Percentiles rank a stretch among this genome's conserved stretches.
Evolutionary conservation across 768 basidiomycete species (phyloP).

Genomic region (Lactifluus piperatus): DNA sequence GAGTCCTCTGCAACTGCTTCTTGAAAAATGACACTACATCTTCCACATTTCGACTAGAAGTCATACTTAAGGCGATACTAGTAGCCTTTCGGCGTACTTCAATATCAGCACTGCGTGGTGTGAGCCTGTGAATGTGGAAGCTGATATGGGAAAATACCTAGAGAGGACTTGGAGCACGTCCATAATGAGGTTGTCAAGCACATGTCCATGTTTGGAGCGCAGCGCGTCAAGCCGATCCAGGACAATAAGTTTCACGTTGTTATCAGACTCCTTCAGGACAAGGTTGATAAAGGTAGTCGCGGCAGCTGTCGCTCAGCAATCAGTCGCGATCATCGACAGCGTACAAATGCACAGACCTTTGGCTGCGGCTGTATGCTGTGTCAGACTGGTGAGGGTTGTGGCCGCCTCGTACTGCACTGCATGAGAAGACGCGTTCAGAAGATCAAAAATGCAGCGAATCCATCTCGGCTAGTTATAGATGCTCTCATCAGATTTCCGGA

Average conservation of each 20-base stretch:
- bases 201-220: constrained; percentile 75
- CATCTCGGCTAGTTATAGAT: constrained; percentile 60
- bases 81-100: constrained; percentile 94
- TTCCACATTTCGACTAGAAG: constrained; percentile 89
- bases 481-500: not conserved
- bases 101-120: constrained; percentile 70
- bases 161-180: constrained; percentile 88
- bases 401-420: constrained; percentile 98
- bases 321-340: not conserved
- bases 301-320: constrained; percentile 47
- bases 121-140: not conserved
- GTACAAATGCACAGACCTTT: constrained; percentile 55
- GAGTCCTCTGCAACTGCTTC: constrained; percentile 92
- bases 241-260: constrained; percentile 98
- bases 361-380: constrained; percentile 91
- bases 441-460: constrained; percentile 88
- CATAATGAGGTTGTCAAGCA: constrained; percentile 89
- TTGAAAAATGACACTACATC: constrained; percentile 95
- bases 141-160: constrained; percentile 36
- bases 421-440: constrained; percentile 81
- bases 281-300: constrained; percentile 83
- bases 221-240: constrained; percentile 82
- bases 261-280: constrained; percentile 92
- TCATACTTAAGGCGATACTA: constrained; percentile 84
- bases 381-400: constrained; percentile 85